Conservation (phyloP, 768 basidiomycete species). For the Panus rudis region DNA sequence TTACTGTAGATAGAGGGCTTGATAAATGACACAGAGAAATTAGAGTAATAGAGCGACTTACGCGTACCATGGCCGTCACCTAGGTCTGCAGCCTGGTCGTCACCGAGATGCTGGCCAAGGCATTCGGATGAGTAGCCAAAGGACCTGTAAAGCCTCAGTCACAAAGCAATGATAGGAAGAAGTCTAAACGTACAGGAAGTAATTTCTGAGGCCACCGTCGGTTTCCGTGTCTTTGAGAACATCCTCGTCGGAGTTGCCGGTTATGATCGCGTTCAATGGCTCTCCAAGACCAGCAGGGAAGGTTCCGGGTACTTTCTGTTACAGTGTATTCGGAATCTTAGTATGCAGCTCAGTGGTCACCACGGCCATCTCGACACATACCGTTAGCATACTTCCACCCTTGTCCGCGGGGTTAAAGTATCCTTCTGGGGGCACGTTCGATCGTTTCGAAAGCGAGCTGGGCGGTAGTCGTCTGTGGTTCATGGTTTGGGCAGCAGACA, state of each 20-base stretch:
- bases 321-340: not conserved
- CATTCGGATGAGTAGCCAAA: slow-evolving; percentile 73
- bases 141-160: slow-evolving; percentile 48
- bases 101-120: slow-evolving; percentile 72
- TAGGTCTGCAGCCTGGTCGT: slow-evolving; percentile 63
- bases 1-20: slow-evolving; percentile 36
- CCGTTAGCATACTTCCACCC: slow-evolving; percentile 70
- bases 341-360: not conserved
- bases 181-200: slow-evolving; percentile 55
- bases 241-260: slow-evolving; percentile 61
- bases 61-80: slow-evolving; percentile 76
- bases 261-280: slow-evolving; percentile 79
- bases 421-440: slow-evolving; percentile 40
- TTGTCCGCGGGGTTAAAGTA: slow-evolving; percentile 49
- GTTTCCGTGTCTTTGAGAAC: slow-evolving; percentile 55
- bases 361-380: slow-evolving; percentile 30
- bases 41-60: slow-evolving; percentile 28
- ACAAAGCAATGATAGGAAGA: not conserved
- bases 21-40: slow-evolving; percentile 1
- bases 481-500: slow-evolving; percentile 11
- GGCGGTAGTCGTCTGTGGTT: slow-evolving; percentile 12
- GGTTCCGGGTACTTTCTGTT: slow-evolving; percentile 47
- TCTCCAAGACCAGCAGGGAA: slow-evolving; percentile 74
- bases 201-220: slow-evolving; percentile 76
- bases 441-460: slow-evolving; percentile 18